phyloP scores from a whole-genome alignment of 2,329 filamentous ascomycete genomes.

The Xylaria sp. region DNA sequence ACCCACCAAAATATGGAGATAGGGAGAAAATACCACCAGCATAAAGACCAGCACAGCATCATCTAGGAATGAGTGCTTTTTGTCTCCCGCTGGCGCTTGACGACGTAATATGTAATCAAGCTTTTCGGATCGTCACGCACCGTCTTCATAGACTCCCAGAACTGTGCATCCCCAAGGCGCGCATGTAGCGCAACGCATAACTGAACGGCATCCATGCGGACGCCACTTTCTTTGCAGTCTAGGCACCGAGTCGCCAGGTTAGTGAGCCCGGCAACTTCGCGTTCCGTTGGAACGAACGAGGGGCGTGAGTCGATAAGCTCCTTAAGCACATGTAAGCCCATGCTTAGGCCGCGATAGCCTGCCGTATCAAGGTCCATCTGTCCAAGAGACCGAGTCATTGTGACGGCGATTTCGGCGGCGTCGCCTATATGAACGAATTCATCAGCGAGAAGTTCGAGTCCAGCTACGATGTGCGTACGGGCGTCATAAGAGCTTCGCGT shows the following conservation, averaged over 20 bases:
- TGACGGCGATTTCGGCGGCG: constrained; percentile 67
- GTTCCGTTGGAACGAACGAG: constrained; percentile 62
- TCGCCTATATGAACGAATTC: constrained; percentile 76
- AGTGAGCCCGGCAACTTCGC: constrained; percentile 64
- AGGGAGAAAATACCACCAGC: constrained; percentile 26
- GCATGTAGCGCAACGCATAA: constrained; percentile 79
- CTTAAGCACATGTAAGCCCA: constrained; percentile 72
- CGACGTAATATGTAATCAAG: constrained; percentile 83
- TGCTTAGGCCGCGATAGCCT: constrained; percentile 66
- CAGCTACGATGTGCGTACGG: constrained; percentile 76
- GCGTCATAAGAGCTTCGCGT: constrained; percentile 75
- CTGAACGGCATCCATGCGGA: constrained; percentile 80
- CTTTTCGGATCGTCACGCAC: constrained; percentile 79
- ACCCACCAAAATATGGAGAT: constrained; percentile 19
- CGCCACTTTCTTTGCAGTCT: constrained; percentile 69
- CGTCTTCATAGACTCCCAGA: constrained; percentile 74
- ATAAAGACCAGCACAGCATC: constrained; percentile 25
- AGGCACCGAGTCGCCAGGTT: constrained; percentile 66
- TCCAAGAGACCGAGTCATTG: constrained; percentile 63
- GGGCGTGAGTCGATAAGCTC: constrained; percentile 64
- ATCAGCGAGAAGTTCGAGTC: constrained; percentile 77
- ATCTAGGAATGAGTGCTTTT: constrained; percentile 36
- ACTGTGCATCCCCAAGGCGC: constrained; percentile 67
- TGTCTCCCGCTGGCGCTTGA: constrained; percentile 72
- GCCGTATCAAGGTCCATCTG: constrained; percentile 57